Percentiles rank a stretch among this genome's conserved stretches.
Evolutionary conservation across 768 basidiomycete genomes (phyloP).

Genomic region (Rhodosporidiobolus sp.): DNA sequence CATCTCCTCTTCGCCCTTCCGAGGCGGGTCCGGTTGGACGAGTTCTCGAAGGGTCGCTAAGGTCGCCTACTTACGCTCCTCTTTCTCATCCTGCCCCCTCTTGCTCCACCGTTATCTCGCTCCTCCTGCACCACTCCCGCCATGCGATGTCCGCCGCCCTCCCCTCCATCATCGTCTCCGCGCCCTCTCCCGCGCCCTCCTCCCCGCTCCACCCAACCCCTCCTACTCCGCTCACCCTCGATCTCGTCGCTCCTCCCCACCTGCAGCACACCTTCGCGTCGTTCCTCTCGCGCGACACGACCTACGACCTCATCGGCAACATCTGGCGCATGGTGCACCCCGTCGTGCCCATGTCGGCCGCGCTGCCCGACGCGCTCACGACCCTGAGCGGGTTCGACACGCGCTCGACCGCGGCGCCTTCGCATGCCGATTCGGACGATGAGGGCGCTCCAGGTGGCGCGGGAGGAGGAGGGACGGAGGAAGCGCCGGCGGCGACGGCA

Average conservation of each 20-base stretch:
- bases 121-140: background rate
- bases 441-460: slow-evolving; percentile 4
- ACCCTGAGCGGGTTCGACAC: background rate
- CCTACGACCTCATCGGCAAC: slow-evolving; percentile 90
- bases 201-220: background rate
- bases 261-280: slow-evolving; percentile 88
- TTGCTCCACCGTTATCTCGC: background rate
- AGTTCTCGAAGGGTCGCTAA: background rate
- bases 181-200: background rate
- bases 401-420: slow-evolving; percentile 27
- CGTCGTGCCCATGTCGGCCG: slow-evolving; percentile 52
- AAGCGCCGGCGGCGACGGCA: background rate
- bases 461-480: background rate
- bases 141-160: background rate
- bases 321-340: slow-evolving; percentile 91
- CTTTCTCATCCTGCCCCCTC: background rate
- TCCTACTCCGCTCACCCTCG: background rate
- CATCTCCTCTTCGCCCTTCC: background rate
- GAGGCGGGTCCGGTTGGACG: no score
- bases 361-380: slow-evolving; percentile 37
- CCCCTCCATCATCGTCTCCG: background rate
- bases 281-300: slow-evolving; percentile 92
- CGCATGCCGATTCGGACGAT: slow-evolving; percentile 27
- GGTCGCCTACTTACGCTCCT: background rate
- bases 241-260: background rate